Evolutionary conservation across 83 land plant species (phyloP).

Genomic region (Larix sibirica): DNA sequence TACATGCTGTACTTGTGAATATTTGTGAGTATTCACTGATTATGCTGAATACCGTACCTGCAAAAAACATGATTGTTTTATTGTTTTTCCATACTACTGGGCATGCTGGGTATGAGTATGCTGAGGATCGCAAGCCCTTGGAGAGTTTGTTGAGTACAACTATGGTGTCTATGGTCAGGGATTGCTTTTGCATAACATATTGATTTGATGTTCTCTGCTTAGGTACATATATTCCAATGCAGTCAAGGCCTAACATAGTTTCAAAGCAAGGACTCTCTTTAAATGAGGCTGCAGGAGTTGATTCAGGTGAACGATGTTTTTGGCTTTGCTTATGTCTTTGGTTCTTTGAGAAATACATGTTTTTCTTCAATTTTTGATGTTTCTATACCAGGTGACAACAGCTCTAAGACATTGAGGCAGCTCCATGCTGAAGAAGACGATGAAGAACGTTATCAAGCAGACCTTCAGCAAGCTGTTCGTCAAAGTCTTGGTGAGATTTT

Average conservation of each 20-base stretch:
- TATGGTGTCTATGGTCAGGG: neutral
- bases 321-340: neutral
- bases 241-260: neutral
- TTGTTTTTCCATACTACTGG: too few species aligned
- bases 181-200: neutral
- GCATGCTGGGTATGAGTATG: too few species aligned
- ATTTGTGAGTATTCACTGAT: too few species aligned
- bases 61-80: too few species aligned
- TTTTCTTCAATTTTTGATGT: neutral
- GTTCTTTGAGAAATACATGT: neutral
- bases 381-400: conserved; percentile 33
- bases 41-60: too few species aligned
- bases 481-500: conserved; percentile 75
- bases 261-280: neutral
- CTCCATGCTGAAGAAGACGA: conserved; percentile 76
- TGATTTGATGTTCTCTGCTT: neutral
- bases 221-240: neutral
- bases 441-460: conserved; percentile 85
- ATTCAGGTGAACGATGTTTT: conserved; percentile 4
- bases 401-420: conserved; percentile 51
- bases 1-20: too few species aligned
- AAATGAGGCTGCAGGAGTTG: neutral
- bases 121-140: too few species aligned
- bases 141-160: too few species aligned
- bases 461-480: conserved; percentile 71